phyloP scores from a whole-genome alignment of 2,329 filamentous ascomycete species.

The Cercospora zeae-maydis region DNA sequence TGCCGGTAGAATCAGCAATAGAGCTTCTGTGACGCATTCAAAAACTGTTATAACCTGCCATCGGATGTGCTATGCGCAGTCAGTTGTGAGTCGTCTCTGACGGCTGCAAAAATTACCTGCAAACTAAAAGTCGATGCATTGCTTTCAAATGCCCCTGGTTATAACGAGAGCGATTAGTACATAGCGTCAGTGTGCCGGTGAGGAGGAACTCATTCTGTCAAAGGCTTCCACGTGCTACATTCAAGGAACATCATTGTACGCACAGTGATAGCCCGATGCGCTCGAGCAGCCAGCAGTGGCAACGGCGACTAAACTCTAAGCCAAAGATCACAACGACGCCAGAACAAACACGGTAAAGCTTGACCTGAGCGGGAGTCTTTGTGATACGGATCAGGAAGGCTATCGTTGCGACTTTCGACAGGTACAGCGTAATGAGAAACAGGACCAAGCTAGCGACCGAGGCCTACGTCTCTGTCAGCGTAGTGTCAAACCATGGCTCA shows the following conservation, averaged over 20 bases:
- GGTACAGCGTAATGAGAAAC: slow-evolving; percentile 32
- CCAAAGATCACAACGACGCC: slow-evolving; percentile 26
- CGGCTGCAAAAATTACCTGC: slow-evolving; percentile 23
- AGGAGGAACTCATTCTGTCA: not conserved
- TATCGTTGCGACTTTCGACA: slow-evolving; percentile 35
- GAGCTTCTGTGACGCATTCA: slow-evolving; percentile 38
- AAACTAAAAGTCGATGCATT: slow-evolving; percentile 29
- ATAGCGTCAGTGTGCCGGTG: not conserved
- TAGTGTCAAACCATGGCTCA: not conserved
- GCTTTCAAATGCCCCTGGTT: slow-evolving; percentile 20
- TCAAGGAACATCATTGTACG: not conserved
- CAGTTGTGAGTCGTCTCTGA: not conserved
- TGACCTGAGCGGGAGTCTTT: slow-evolving; percentile 27
- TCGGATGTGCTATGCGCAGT: slow-evolving; percentile 26
- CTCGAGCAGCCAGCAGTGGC: slow-evolving; percentile 30
- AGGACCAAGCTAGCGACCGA: slow-evolving; percentile 30
- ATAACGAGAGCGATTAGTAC: not conserved
- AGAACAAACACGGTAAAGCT: slow-evolving; percentile 29
- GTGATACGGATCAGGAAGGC: slow-evolving; percentile 35
- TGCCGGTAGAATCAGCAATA: slow-evolving; percentile 34
- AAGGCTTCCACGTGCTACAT: not conserved
- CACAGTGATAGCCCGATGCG: slow-evolving; percentile 30
- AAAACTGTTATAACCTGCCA: slow-evolving; percentile 42
- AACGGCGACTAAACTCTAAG: slow-evolving; percentile 32
- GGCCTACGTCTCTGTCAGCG: slow-evolving; percentile 22